Evolutionary conservation across 208 protist genomes (phyloP).

Genomic region (Tritrichomonas foetus): DNA sequence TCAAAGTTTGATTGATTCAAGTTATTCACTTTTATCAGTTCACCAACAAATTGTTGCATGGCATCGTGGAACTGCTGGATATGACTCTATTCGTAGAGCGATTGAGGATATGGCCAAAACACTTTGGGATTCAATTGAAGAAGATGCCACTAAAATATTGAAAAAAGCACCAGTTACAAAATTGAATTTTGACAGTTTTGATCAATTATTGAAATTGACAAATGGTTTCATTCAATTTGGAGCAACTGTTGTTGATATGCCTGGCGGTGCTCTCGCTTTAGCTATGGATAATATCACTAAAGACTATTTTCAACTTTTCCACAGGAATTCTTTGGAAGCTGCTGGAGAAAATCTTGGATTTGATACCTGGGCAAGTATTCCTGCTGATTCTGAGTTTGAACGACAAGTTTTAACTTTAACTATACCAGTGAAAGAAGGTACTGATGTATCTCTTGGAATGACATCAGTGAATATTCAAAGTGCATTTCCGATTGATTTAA

Average conservation of each 20-base stretch:
- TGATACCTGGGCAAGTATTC: not conserved
- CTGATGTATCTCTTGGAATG: not conserved
- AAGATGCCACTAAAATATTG: not conserved
- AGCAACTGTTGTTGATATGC: conserved; percentile 16
- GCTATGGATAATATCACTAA: not conserved
- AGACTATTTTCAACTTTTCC: conserved; percentile 13
- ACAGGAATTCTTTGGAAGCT: not conserved
- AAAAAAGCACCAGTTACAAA: not conserved
- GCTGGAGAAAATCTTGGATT: not conserved
- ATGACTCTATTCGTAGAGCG: not conserved
- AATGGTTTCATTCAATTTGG: not conserved
- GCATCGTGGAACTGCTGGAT: not conserved
- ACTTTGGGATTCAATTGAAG: not conserved
- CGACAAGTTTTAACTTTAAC: not conserved
- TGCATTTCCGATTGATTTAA: not conserved
- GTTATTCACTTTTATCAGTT: not conserved
- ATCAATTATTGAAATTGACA: not conserved
- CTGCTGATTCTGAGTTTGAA: not conserved
- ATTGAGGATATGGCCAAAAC: not conserved
- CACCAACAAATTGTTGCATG: not conserved
- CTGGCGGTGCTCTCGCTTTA: not conserved
- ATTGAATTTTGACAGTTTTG: not conserved
- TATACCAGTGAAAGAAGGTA: not conserved
- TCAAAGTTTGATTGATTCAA: not conserved
- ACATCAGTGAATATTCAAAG: not conserved